Evolutionary conservation across 192 early-diverging fungal genomes (phyloP).

Genomic region (Coemansia sp.): DNA sequence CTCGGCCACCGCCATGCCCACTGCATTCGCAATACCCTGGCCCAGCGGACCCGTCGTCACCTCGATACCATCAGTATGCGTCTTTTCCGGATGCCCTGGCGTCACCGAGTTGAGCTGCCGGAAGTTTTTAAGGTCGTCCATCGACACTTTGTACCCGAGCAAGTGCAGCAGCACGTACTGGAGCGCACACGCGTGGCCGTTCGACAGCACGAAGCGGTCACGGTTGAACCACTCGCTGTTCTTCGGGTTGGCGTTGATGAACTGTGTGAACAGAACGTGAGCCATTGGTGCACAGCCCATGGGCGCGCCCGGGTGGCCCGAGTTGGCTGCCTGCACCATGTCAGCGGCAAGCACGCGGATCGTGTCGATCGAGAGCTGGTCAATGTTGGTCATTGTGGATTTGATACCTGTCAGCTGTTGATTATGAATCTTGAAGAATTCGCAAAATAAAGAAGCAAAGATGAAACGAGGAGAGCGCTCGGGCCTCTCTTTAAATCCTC

Average conservation of each 20-base stretch:
- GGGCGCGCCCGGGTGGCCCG: constrained; percentile 96
- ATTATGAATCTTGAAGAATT: not conserved
- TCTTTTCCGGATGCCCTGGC: constrained; percentile 93
- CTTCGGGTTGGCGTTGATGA: constrained; percentile 81
- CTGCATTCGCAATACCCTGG: constrained; percentile 87
- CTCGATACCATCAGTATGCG: constrained; percentile 87
- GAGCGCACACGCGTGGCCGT: constrained; percentile 94
- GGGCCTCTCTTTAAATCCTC: not conserved
- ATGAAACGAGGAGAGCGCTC: not conserved
- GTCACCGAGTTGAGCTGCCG: constrained; percentile 81
- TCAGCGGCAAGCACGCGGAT: constrained; percentile 88
- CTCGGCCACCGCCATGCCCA: constrained; percentile 90
- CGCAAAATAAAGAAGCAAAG: not conserved
- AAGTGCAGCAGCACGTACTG: constrained; percentile 91
- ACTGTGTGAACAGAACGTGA: constrained; percentile 82
- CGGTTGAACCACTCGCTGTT: constrained; percentile 92
- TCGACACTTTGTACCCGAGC: constrained; percentile 78
- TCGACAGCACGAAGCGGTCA: constrained; percentile 97
- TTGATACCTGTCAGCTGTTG: not conserved
- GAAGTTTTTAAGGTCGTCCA: constrained; percentile 91
- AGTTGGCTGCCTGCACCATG: constrained; percentile 83
- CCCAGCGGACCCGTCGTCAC: constrained; percentile 97
- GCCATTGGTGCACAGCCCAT: constrained; percentile 98
- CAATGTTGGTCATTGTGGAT: constrained; percentile 40
- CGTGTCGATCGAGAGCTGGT: constrained; percentile 75